Percentiles rank a stretch among this genome's conserved stretches.
phyloP scores from a whole-genome alignment of 495 filamentous ascomycete genomes.

The Aspergillus bertholletiae region DNA sequence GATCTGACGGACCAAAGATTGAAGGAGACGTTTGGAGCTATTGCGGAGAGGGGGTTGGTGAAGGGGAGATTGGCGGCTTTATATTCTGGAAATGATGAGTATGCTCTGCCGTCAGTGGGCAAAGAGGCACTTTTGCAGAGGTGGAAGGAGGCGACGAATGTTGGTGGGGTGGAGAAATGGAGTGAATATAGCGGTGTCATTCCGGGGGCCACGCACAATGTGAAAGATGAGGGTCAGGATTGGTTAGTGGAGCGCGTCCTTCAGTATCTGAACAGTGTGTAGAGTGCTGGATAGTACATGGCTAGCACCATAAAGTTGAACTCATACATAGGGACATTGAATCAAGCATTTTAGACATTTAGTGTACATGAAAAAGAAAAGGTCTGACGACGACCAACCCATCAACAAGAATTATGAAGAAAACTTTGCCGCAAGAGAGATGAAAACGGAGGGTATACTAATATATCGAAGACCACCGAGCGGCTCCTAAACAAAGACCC shows the following conservation, averaged over 20 bases:
- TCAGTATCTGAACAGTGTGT: constrained; percentile 51
- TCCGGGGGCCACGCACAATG: constrained; percentile 58
- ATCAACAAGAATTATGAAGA: constrained; percentile 5
- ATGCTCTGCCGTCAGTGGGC: constrained; percentile 59
- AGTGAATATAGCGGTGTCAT: constrained; percentile 57
- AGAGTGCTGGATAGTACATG: too few species aligned
- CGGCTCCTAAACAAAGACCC: neutral
- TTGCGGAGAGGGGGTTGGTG: constrained; percentile 52
- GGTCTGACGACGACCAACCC: constrained; percentile 14
- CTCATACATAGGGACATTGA: neutral
- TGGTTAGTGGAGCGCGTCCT: constrained; percentile 53
- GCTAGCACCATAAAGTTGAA: too few species aligned
- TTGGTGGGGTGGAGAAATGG: constrained; percentile 38
- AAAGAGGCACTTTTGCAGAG: constrained; percentile 56
- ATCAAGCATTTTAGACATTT: constrained; percentile 3
- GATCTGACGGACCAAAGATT: constrained; percentile 63
- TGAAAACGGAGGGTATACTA: constrained; percentile 13
- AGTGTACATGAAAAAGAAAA: constrained; percentile 14
- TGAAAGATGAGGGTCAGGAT: constrained; percentile 44
- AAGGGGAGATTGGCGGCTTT: constrained; percentile 48
- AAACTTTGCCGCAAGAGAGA: constrained; percentile 3
- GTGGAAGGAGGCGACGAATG: constrained; percentile 64
- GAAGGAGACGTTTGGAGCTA: constrained; percentile 59
- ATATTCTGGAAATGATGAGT: constrained; percentile 71
- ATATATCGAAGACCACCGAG: constrained; percentile 1